Conservation (phyloP, 2,329 filamentous ascomycete genomes). For the Plectosphaerella plurivora region DNA sequence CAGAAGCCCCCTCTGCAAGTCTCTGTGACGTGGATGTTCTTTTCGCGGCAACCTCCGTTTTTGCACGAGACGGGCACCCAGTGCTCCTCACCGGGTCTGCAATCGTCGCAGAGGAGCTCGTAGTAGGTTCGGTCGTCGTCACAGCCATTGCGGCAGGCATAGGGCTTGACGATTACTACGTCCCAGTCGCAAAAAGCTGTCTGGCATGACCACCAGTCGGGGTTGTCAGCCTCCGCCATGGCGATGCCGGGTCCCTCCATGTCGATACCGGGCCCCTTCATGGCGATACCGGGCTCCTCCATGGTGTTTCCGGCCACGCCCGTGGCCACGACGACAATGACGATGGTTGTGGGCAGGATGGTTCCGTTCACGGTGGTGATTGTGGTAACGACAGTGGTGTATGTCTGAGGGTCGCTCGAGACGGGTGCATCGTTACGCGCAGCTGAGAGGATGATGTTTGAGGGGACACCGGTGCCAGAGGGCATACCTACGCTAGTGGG, state of each 20-base stretch:
- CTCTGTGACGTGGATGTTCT: slow-evolving; percentile 19
- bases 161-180: background rate
- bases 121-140: slow-evolving; percentile 7
- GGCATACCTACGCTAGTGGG: too few relatives aligned
- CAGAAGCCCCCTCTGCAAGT: slow-evolving; percentile 24
- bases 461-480: too few relatives aligned
- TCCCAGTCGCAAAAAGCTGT: background rate
- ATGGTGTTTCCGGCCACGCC: background rate
- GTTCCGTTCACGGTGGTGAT: background rate
- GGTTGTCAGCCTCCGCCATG: too few relatives aligned
- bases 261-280: too few relatives aligned
- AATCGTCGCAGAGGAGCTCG: background rate
- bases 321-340: too few relatives aligned
- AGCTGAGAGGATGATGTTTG: too few relatives aligned
- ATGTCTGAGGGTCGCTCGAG: too few relatives aligned
- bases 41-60: slow-evolving; percentile 7
- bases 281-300: background rate
- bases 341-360: too few relatives aligned
- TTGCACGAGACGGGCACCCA: slow-evolving; percentile 7
- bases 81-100: slow-evolving; percentile 4
- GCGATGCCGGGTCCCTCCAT: too few relatives aligned
- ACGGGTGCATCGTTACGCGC: too few relatives aligned
- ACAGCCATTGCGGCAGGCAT: background rate
- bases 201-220: slow-evolving; percentile 3
- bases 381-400: too few relatives aligned